Base-by-base conservation (phyloP, 2,329 filamentous ascomycete genomes). In the Colletotrichum agaves region DNA sequence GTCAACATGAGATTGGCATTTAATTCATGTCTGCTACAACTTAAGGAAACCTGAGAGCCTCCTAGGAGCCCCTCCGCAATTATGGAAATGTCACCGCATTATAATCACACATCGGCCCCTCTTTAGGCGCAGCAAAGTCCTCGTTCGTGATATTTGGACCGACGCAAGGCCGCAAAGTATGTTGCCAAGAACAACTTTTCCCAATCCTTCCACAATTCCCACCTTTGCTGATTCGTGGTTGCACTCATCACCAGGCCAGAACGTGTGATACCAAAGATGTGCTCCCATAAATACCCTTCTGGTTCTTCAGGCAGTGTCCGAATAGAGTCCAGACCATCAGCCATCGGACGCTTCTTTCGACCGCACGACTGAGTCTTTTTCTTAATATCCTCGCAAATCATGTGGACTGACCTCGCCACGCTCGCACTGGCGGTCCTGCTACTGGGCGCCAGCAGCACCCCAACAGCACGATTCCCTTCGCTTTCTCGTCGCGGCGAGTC, bases 101-200 rank as follows among this genome's bases (percentile, higher is more conserved):
- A 1, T 12, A 27, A 27, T 17, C 8, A 31, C n/a, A n/a, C 35
- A 13, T 58, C 31, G 33, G 31, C 35, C 37, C 61, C 53, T 64
- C 31, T 37, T 27, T 21, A 11, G 13, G 17, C 44, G 35, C 11
- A 13, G 1, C 43, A 50, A 12, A 17, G 33, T 39, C 23, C n/a
- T 5, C 17, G 10, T 27, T 23, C 39, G 2, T 33, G 17, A 46
- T 46, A 52, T 44, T 49, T 33, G n/a, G 37, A 59, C 64, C 64
- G 64, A 67, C 23, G 12, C 64, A 67, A 67, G 64, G 61, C 64
- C 64, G 53, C n/a, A 37, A 10, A 2, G 27, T n/a, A 27, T 21
- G 12, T 53, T 67, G 61, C 60, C 53, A 64, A 67, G 64, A 63
- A 31, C 4, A 3, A 23, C n/a, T 2, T 41, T 43, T 15, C 23